Evolutionary conservation across 2,329 filamentous ascomycete genomes (phyloP).

Genomic region (Apiospora malaysiana): DNA sequence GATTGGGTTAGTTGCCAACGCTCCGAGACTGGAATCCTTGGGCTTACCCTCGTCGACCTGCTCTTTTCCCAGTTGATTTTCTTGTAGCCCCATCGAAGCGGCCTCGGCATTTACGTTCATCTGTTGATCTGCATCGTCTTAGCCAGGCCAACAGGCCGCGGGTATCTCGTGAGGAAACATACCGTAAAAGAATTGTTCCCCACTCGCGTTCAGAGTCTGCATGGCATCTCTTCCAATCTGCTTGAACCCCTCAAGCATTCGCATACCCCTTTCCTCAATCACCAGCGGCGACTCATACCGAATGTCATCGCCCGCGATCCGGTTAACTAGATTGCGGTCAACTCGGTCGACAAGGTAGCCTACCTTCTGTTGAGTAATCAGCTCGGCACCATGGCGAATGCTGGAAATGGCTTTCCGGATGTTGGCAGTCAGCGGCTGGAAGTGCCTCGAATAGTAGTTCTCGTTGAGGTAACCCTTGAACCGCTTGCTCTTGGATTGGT

Average conservation of each 20-base stretch:
- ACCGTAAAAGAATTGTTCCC: background rate
- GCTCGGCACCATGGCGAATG: background rate
- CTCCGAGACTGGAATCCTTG: fast-evolving
- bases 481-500: background rate
- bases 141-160: too few species aligned
- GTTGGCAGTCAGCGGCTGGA: background rate
- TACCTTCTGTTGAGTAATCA: background rate
- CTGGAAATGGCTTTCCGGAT: background rate
- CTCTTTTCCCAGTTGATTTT: background rate
- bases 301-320: background rate
- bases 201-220: background rate
- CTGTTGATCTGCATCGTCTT: background rate
- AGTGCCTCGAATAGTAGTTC: background rate
- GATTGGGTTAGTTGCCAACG: background rate
- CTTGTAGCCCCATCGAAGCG: background rate
- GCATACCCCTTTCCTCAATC: too few species aligned
- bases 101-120: background rate
- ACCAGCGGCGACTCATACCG: background rate
- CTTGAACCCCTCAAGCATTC: too few species aligned
- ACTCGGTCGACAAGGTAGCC: background rate
- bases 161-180: too few species aligned
- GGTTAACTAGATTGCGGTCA: background rate
- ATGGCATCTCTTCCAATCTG: background rate
- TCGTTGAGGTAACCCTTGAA: background rate
- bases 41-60: background rate